Conservation (phyloP, 2,329 filamentous ascomycete genomes). For the Neonectria faginata region DNA sequence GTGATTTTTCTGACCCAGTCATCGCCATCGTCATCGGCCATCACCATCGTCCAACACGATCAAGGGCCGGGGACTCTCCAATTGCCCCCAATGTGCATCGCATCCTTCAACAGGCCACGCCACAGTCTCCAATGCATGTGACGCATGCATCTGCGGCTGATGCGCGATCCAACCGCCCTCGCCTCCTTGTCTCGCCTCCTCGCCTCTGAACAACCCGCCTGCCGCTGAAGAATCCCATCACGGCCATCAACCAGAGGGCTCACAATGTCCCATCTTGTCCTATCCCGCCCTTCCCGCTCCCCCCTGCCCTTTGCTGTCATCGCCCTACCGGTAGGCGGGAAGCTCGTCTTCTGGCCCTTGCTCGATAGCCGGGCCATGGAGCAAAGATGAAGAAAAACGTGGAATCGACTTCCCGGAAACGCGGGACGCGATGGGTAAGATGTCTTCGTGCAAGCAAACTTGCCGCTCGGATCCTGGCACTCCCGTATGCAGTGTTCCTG, state of each 20-base stretch:
- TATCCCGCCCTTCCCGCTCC: not conserved
- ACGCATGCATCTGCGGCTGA: slow-evolving; percentile 30
- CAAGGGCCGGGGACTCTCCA: not conserved
- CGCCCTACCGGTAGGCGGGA: not conserved
- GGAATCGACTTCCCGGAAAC: slow-evolving; percentile 6
- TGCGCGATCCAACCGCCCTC: slow-evolving; percentile 11
- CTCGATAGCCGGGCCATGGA: slow-evolving; percentile 21
- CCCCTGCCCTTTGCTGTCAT: slow-evolving; percentile 19
- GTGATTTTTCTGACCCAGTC: slow-evolving; percentile 26
- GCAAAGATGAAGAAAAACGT: slow-evolving; percentile 7
- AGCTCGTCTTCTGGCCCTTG: slow-evolving; percentile 12
- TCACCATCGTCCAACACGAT: not conserved
- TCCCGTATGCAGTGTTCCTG: slow-evolving; percentile 4
- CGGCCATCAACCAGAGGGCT: slow-evolving; percentile 11
- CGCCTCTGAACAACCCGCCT: slow-evolving; percentile 13
- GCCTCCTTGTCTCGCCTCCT: not conserved
- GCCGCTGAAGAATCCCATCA: slow-evolving; percentile 8
- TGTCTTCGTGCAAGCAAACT: not conserved
- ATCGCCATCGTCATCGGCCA: no score
- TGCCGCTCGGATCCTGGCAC: not conserved
- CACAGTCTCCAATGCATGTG: slow-evolving; percentile 30
- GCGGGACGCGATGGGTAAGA: not conserved
- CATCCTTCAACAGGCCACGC: slow-evolving; percentile 34
- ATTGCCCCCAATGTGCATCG: not conserved
- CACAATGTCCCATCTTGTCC: slow-evolving; percentile 13